Evolutionary conservation across 1,139 yeast genomes (phyloP).

Genomic region (Kodamaea anthophila): DNA sequence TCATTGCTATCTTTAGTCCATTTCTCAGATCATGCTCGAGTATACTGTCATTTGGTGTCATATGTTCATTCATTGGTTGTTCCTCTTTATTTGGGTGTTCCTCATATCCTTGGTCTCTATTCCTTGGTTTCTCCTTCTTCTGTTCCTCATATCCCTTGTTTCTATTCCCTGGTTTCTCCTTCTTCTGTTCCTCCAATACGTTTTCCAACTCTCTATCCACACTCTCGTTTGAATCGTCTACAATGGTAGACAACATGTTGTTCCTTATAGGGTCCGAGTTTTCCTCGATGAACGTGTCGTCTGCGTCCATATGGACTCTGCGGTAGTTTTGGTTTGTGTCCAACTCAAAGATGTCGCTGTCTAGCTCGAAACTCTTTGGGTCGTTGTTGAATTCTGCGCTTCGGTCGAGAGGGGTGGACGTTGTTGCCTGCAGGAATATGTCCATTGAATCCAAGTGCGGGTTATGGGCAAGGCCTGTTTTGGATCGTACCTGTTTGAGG

Average conservation of each 20-base stretch:
- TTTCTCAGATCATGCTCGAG: too few species aligned
- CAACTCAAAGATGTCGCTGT: constrained; percentile 1
- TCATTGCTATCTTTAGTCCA: too few species aligned
- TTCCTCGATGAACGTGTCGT: constrained; percentile 10
- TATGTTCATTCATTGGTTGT: too few species aligned
- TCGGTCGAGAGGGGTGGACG: constrained; percentile 17
- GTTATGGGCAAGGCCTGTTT: constrained; percentile 23
- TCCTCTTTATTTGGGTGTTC: not conserved
- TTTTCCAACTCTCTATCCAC: not conserved
- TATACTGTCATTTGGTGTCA: too few species aligned
- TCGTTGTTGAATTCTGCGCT: not conserved
- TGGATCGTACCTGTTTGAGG: constrained; percentile 27
- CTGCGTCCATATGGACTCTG: not conserved
- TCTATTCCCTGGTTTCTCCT: not conserved
- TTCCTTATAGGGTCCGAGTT: constrained; percentile 4
- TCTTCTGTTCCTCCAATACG: not conserved
- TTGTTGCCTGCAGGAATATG: constrained; percentile 9
- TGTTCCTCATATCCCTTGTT: not conserved
- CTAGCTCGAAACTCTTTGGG: too few species aligned
- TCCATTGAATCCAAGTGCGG: constrained; percentile 17
- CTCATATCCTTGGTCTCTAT: not conserved
- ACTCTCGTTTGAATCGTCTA: constrained; percentile 8
- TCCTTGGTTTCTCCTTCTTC: not conserved
- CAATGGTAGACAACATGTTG: constrained; percentile 10
- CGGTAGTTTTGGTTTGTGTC: constrained; percentile 2